phyloP scores from a whole-genome alignment of 2,329 filamentous ascomycete genomes.

The Pyrenochaeta sp. region DNA sequence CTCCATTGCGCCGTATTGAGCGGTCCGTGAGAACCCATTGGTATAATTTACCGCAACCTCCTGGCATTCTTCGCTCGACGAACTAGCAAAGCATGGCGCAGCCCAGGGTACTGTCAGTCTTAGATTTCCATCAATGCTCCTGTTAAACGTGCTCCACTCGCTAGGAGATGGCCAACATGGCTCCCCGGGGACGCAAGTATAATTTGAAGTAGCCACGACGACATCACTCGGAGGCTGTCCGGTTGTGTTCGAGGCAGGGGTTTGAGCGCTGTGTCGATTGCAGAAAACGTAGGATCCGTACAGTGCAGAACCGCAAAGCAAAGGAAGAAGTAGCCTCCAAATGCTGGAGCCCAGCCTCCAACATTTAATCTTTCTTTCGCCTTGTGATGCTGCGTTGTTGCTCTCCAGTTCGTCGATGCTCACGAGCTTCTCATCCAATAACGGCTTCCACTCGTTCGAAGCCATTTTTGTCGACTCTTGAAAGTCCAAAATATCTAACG shows the following conservation, averaged over 20 bases:
- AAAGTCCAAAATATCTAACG: not conserved
- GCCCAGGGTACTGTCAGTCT: constrained; percentile 43
- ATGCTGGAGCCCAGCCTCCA: not conserved
- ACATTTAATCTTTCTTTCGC: not conserved
- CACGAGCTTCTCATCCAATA: constrained; percentile 24
- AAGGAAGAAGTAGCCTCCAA: constrained; percentile 2
- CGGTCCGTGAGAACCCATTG: constrained; percentile 34
- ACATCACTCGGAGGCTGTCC: not conserved
- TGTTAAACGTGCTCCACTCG: constrained; percentile 45
- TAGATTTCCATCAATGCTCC: constrained; percentile 41
- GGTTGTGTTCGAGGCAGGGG: not conserved
- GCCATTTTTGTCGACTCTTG: constrained; percentile 15
- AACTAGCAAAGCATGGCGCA: constrained; percentile 37
- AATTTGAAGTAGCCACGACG: constrained; percentile 24
- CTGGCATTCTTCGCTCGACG: constrained; percentile 31
- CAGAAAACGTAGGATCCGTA: constrained; percentile 11
- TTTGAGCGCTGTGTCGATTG: not conserved
- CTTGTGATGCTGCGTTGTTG: not conserved
- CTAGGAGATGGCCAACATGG: constrained; percentile 45
- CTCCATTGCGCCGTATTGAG: constrained; percentile 46
- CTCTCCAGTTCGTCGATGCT: constrained; percentile 7
- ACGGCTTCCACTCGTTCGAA: constrained; percentile 16
- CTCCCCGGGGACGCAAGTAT: constrained; percentile 48
- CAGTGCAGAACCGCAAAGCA: constrained; percentile 14
- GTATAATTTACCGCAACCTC: constrained; percentile 33